Base-by-base conservation (phyloP, 2,329 filamentous ascomycete genomes). In the Colletotrichum higginsianum region DNA sequence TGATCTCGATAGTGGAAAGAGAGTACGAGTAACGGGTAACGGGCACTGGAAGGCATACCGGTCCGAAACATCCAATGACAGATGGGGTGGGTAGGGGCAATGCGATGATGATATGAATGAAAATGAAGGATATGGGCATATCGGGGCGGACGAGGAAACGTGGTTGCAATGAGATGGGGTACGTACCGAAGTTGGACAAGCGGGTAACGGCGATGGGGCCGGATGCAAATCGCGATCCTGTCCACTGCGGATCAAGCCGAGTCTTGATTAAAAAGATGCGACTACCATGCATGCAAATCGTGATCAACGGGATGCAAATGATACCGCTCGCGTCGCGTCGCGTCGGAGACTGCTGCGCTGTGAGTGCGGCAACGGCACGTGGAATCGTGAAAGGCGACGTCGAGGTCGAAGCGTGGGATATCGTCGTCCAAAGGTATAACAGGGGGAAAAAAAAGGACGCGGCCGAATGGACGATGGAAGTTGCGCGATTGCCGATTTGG, bases 171-270 rank as follows among this genome's bases (percentile, higher is more conserved):
- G 61, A 58, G 53, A 26, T 26, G 18, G 35, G 16, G 35, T 63
- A 67, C 65, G 65, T 67, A 67, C 65, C 65, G 21, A 44, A 63
- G 18, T 55, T 63, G 49, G 40, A 40, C 40, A 57, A 65, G 65
- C 65, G 58, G 65, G 65, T 67, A 63, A 63, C 49, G 65, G 38
- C 23, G 57, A 72, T 72, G 69, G 69, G 69, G 69, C 66, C 69
- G 58, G 58, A 62, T 49, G 52, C 65, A 63, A 62, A 72, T 69
- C 69, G 66, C 60, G 69, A 72, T 64, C 65, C 65, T 56, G 65
- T 72, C 69, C 69, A 72, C 65, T 72, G 66, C 60, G 69, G 69
- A 72, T 72, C 66, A 72, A 57, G 65, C 60, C 66, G 65, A 69
- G 69, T 72, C 65, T 64, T 72, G 40, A 46, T 69, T 38, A 35